Percentiles rank a stretch among this genome's conserved stretches.
Conservation (phyloP, 208 protist genomes). For the Leishmania mexicana region DNA sequence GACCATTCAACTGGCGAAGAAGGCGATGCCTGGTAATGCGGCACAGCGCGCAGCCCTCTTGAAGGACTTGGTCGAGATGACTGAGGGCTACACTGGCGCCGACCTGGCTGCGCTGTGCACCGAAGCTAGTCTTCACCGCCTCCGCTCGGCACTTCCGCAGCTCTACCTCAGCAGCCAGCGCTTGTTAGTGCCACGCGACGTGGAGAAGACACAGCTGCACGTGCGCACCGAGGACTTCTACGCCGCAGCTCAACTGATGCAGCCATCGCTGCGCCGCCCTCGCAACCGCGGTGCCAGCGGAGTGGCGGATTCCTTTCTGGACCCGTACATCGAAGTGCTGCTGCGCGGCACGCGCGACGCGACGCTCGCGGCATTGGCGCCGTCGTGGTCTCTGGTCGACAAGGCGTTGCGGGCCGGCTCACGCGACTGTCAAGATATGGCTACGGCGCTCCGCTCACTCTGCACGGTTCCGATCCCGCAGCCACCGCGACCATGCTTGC, state of each 20-base stretch:
- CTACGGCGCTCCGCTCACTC: slow-evolving; percentile 55
- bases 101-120: slow-evolving; percentile 98
- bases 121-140: slow-evolving; percentile 94
- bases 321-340: slow-evolving; percentile 60
- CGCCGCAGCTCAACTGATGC: slow-evolving; percentile 62
- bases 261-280: slow-evolving; percentile 62
- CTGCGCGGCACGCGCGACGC: slow-evolving; percentile 42
- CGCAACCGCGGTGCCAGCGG: not conserved
- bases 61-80: slow-evolving; percentile 73
- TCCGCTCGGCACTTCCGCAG: slow-evolving; percentile 79
- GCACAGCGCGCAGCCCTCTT: slow-evolving; percentile 72
- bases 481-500: slow-evolving; percentile 46
- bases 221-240: slow-evolving; percentile 72
- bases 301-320: slow-evolving; percentile 4
- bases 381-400: slow-evolving; percentile 55
- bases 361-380: slow-evolving; percentile 45
- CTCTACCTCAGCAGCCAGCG: slow-evolving; percentile 68
- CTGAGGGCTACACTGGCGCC: slow-evolving; percentile 98
- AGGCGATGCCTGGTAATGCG: slow-evolving; percentile 94
- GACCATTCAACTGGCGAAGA: slow-evolving; percentile 97
- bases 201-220: slow-evolving; percentile 29
- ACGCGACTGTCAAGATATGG: slow-evolving; percentile 61
- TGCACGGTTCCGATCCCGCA: slow-evolving; percentile 64
- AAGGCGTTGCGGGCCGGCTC: slow-evolving; percentile 32
- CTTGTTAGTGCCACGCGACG: slow-evolving; percentile 43